Evolutionary conservation across 2,329 filamentous ascomycete genomes (phyloP).

Genomic region (Ilyonectria mors-panacis): DNA sequence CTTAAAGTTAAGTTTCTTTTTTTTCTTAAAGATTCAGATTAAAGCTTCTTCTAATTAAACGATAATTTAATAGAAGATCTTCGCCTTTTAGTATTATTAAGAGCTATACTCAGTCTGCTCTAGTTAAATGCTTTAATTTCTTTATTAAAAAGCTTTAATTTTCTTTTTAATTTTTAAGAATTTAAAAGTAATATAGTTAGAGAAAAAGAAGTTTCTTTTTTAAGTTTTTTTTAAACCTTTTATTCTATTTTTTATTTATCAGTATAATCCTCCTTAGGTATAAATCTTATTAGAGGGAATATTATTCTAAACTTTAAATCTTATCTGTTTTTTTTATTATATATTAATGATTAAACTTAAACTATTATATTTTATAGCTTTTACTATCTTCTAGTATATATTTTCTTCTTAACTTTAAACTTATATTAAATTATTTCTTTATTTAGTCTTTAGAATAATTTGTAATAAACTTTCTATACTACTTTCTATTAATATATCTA

Average conservation of each 20-base stretch:
- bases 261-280: not conserved
- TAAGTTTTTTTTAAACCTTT: not conserved
- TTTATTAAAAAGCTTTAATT: not conserved
- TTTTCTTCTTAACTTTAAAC: no score
- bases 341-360: not conserved
- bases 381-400: not conserved
- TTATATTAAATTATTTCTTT: not conserved
- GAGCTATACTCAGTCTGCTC: not conserved
- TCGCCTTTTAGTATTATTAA: not conserved
- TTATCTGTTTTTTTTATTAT: not conserved
- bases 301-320: not conserved
- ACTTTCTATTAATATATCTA: not conserved
- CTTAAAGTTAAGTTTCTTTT: not conserved
- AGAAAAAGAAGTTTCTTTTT: not conserved
- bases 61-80: not conserved
- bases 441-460: no score
- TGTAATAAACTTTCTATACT: not conserved
- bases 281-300: not conserved
- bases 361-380: not conserved
- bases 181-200: not conserved
- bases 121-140: not conserved
- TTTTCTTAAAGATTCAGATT: not conserved
- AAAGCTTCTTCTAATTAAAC: not conserved
- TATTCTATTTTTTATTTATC: not conserved
- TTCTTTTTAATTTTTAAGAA: not conserved